Base-by-base conservation (phyloP, 257 asterid genomes). In the Nicotiana paniculata region DNA sequence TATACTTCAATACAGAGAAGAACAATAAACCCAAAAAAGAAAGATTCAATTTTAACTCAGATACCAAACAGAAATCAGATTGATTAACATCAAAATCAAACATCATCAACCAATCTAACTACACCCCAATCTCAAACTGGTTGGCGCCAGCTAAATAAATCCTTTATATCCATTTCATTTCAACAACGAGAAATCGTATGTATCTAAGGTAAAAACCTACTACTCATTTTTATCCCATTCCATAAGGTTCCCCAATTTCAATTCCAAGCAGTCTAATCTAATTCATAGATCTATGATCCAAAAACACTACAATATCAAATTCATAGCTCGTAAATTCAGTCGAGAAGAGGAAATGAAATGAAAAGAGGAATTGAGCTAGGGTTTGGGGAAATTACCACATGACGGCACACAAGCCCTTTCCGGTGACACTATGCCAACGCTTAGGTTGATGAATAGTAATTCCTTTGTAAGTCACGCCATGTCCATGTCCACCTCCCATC, bases 341-440 rank as follows among this genome's bases (percentile, higher is more conserved):
- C 8, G 21, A 18, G 3, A 51, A 33, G 46, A 39, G 28, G 32
- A 63, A 33, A n/a, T 32, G n/a, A 65, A 77, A 61, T 66, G 9
- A 32, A 0, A 35, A 17, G 0, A 15, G 43, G 43, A 3, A 8
- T n/a, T 24, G 17, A 21, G 64, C 28, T 35, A 26, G 33, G 79
- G 58, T 62, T 57, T 21, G 35, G 10, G 74, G 43, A 77, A n/a
- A 12, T 78, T 86, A 93, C 99, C 99, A 95, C 98, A 93, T 95
- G 77, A 95, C 87, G 81, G 99, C 98, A 39, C 98, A 93, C 86
- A 95, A 87, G 86, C 99, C 99, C 81, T 95, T 95, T 48, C 98
- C 98, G 79, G 99, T 92, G 86, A 93, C 90, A 43, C 86, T 72
- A 89, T 95, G 98, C 99, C 99, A 95, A 81, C 97, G 95, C 82